Base-by-base conservation (phyloP, 768 basidiomycete genomes). In the Boletellus ananas region DNA sequence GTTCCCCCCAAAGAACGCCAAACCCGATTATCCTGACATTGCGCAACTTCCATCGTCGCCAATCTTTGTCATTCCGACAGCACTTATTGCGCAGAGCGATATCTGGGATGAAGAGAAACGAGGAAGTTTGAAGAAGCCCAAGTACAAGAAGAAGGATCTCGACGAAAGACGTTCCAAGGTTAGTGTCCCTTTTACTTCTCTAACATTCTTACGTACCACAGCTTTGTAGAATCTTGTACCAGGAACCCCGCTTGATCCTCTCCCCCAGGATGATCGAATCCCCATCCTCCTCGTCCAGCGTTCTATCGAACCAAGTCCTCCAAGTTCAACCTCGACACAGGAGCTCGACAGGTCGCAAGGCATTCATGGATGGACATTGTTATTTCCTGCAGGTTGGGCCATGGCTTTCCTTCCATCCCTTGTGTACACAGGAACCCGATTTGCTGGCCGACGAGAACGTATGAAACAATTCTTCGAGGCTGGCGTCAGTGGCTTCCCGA, bases 391-490 rank as follows among this genome's bases (percentile, higher is more conserved):
- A 1, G 93, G 91, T 12, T 98, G 94, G 93, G 79, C 80, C 0
- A 95, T 93, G 85, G 77, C 94, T 1, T 92, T 98, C 70, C 82
- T 90, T 54, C 77, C 76, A 35, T 94, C 94, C 3, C 78, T 99
- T 43, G 76, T 78, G 3, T 84, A 82, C 65, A 93, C 94, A 0
- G 87, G 88, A 18, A 90, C 89, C 2, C 85, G 92, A 7, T 77
- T 95, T 16, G 89, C 79, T 6, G 95, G 94, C 2, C 86, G 94
- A 60, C 81, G 85, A 25, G 92, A 97, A 62, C 80, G 86, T 31
- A 78, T 79, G 57, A 84, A 83, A 5, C 92, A 95, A 58, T 74
- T 80, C 34, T 91, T 89, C 59, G 95, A 97, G 69, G 83, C 88
- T 4, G 89, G 88, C 6, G 69, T 71, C 0, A 61, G 79, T 3